These are phyloP conservation scores for Starmerella stigmatis DNA, from an alignment of 805 yeast genomes.

Conservation along the genomic window DNA sequence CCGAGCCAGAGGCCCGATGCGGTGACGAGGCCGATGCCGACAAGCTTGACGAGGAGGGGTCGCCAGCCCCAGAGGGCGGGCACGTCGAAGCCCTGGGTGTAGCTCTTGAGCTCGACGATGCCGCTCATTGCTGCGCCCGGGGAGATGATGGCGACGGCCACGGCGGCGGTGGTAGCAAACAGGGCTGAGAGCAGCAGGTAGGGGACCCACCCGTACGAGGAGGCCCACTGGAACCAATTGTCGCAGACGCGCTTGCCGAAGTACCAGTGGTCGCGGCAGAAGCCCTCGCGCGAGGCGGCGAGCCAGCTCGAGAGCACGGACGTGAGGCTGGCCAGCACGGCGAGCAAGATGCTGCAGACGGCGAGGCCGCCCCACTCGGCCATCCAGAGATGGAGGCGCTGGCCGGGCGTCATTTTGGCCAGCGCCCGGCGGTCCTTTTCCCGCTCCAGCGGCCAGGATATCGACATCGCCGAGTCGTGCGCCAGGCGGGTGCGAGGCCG, in stretches of 20 bases:
- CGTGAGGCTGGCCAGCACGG: constrained; percentile 65
- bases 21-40: constrained; percentile 53
- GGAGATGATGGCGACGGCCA: constrained; percentile 27
- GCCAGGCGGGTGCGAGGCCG: no score
- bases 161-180: constrained; percentile 35
- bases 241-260: constrained; percentile 56
- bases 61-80: constrained; percentile 41
- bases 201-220: constrained; percentile 30
- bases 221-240: constrained; percentile 30
- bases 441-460: constrained; percentile 23
- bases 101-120: constrained; percentile 60
- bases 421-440: constrained; percentile 13
- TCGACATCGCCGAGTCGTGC: constrained; percentile 9
- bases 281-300: constrained; percentile 62
- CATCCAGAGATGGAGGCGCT: constrained; percentile 5
- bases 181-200: constrained; percentile 33
- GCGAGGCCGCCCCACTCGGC: constrained; percentile 56
- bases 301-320: constrained; percentile 76
- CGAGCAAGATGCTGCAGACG: constrained; percentile 60
- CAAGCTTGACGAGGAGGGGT: constrained; percentile 45
- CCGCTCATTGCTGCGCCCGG: constrained; percentile 47
- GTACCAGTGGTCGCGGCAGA: constrained; percentile 54
- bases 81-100: constrained; percentile 55
- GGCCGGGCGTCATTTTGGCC: constrained; percentile 2
- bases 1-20: constrained; percentile 78